Evolutionary conservation across 1,284 basidiomycete species (phyloP).

Genomic region (Trichosporon coremiiforme): DNA sequence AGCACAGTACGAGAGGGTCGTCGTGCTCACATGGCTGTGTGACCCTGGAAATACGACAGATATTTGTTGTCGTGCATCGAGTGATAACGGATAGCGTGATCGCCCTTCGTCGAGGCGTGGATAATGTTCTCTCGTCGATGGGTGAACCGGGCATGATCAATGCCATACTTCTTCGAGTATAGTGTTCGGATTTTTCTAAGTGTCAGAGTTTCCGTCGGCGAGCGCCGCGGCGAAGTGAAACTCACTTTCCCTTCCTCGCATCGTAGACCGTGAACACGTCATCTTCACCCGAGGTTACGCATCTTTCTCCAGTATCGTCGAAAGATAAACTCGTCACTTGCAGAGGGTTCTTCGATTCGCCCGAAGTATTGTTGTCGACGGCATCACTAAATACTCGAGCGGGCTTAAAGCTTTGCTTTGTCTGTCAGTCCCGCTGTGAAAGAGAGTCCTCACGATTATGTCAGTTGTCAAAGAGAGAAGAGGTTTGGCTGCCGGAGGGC

Average conservation of each 20-base stretch:
- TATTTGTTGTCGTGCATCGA: constrained; percentile 95
- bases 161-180: constrained; percentile 94
- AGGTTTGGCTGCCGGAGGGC: neutral
- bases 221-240: constrained; percentile 39
- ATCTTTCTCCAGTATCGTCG: constrained; percentile 82
- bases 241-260: constrained; percentile 88
- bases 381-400: constrained; percentile 83
- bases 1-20: too few relatives aligned
- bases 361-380: constrained; percentile 61
- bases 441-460: neutral
- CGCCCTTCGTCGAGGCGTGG: constrained; percentile 91
- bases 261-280: constrained; percentile 89
- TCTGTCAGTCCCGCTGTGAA: neutral
- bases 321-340: constrained; percentile 82
- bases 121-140: constrained; percentile 83
- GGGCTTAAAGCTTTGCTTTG: constrained; percentile 56
- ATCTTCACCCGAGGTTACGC: constrained; percentile 89
- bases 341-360: constrained; percentile 43
- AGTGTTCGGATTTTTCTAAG: constrained; percentile 71
- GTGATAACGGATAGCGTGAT: constrained; percentile 86
- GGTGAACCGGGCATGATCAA: constrained; percentile 89
- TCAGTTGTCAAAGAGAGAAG: neutral
- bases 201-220: constrained; percentile 31
- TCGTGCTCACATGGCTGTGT: constrained; percentile 66
- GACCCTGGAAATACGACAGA: constrained; percentile 91